phyloP scores from a whole-genome alignment of 2,329 filamentous ascomycete genomes.

The Orbilia blumenaviensis region DNA sequence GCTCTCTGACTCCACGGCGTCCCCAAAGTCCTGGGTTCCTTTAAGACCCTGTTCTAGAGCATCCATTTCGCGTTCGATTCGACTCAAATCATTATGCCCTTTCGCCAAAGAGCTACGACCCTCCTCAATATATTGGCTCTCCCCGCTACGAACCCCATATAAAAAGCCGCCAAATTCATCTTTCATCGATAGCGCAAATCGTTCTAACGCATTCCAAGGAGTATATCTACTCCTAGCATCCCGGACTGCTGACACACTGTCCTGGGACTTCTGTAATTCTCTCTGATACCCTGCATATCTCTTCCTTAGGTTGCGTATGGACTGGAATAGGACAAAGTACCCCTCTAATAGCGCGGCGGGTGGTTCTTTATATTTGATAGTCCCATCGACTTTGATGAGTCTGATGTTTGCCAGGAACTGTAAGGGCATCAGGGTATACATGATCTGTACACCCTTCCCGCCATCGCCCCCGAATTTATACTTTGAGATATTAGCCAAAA shows the following conservation, averaged over 20 bases:
- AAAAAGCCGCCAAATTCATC: no score
- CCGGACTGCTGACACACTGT: no score
- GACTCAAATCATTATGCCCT: no score
- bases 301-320: slow-evolving; percentile 43
- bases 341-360: slow-evolving; percentile 38
- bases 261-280: no score
- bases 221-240: no score
- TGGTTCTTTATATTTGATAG: slow-evolving; percentile 15
- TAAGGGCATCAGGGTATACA: slow-evolving; percentile 58
- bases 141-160: no score
- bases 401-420: slow-evolving; percentile 53
- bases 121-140: no score
- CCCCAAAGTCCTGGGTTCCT: no score
- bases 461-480: slow-evolving; percentile 27
- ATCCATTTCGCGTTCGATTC: slow-evolving; percentile 28
- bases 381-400: slow-evolving; percentile 22
- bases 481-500: not conserved
- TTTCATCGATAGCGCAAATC: no score
- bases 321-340: slow-evolving; percentile 56
- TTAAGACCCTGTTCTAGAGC: slow-evolving; percentile 53
- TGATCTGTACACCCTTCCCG: slow-evolving; percentile 57
- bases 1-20: no score
- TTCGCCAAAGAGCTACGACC: no score
- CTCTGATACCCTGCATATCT: slow-evolving; percentile 53
- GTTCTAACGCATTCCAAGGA: no score